Evolutionary conservation across 2,329 filamentous ascomycete genomes (phyloP).

Genomic region (Neofusicoccum kwambonambiense): DNA sequence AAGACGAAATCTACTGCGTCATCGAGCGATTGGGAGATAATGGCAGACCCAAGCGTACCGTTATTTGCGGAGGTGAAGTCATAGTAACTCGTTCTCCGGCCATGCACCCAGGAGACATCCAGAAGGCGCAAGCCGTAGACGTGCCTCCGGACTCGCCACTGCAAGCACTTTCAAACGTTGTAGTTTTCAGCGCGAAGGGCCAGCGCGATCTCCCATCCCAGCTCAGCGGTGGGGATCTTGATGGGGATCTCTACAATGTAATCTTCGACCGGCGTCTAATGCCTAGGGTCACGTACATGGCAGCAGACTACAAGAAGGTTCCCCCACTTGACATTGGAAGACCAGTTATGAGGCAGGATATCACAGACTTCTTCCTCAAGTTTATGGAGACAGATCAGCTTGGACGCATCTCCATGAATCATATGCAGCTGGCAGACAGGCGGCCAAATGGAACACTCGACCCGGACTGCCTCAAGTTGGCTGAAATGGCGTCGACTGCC

Average conservation of each 20-base stretch:
- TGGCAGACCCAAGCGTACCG: constrained; percentile 21
- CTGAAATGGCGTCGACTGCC: constrained; percentile 39
- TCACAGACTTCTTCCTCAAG: constrained; percentile 76
- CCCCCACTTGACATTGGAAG: constrained; percentile 59
- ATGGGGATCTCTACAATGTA: constrained; percentile 78
- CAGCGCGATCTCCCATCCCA: constrained; percentile 72
- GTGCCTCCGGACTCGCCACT: constrained; percentile 63
- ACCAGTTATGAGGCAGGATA: constrained; percentile 61
- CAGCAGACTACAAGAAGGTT: constrained; percentile 69
- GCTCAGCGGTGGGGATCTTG: constrained; percentile 78
- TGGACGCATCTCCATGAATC: constrained; percentile 42
- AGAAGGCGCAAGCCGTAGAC: constrained; percentile 59
- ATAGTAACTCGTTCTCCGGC: constrained; percentile 78
- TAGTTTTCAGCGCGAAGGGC: constrained; percentile 74
- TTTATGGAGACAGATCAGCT: constrained; percentile 45
- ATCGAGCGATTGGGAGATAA: constrained; percentile 45
- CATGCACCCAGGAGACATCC: constrained; percentile 78
- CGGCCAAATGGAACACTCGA: constrained; percentile 30
- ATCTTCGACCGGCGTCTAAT: constrained; percentile 65
- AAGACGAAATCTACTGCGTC: constrained; percentile 67
- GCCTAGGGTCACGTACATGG: constrained; percentile 44
- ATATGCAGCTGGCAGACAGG: constrained; percentile 43
- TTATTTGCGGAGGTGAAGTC: constrained; percentile 40
- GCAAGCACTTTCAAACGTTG: constrained; percentile 64
- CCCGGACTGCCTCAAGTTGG: constrained; percentile 37